Conservation (phyloP, 352 stramenopile genomes). For the Globisporangium abappressorium region DNA sequence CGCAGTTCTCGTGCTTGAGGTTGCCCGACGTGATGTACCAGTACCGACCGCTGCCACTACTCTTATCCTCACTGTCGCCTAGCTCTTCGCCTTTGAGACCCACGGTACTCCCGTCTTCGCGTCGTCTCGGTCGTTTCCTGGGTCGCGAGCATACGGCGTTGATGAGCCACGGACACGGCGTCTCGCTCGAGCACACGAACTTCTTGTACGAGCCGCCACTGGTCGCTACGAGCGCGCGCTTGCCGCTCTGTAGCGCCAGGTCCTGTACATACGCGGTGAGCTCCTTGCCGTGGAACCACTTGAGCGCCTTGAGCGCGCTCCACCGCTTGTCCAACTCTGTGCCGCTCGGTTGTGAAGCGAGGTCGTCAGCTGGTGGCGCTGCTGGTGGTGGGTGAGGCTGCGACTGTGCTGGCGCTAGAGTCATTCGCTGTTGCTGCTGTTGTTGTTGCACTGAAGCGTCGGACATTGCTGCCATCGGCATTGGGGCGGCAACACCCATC, state of each 20-base stretch:
- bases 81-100: constrained; percentile 9
- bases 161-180: constrained; percentile 41
- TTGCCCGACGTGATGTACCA: constrained; percentile 59
- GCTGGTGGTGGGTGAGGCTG: neutral
- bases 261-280: constrained; percentile 53
- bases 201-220: constrained; percentile 61
- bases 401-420: neutral
- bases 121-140: constrained; percentile 14
- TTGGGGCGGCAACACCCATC: neutral
- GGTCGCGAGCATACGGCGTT: constrained; percentile 46
- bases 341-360: neutral
- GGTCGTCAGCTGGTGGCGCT: neutral
- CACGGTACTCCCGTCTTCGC: neutral
- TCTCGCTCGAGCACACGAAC: constrained; percentile 42
- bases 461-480: neutral
- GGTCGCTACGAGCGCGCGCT: constrained; percentile 41
- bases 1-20: constrained; percentile 36
- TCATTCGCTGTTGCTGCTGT: neutral
- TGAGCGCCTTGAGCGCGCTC: constrained; percentile 28
- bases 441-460: neutral
- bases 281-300: constrained; percentile 37
- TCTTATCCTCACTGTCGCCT: neutral
- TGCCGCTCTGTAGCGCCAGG: constrained; percentile 38
- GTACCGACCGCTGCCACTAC: constrained; percentile 14
- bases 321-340: constrained; percentile 16